These are phyloP conservation scores for Candida anutae DNA, from an alignment of 1,139 yeast genomes.

Conservation along the genomic window DNA sequence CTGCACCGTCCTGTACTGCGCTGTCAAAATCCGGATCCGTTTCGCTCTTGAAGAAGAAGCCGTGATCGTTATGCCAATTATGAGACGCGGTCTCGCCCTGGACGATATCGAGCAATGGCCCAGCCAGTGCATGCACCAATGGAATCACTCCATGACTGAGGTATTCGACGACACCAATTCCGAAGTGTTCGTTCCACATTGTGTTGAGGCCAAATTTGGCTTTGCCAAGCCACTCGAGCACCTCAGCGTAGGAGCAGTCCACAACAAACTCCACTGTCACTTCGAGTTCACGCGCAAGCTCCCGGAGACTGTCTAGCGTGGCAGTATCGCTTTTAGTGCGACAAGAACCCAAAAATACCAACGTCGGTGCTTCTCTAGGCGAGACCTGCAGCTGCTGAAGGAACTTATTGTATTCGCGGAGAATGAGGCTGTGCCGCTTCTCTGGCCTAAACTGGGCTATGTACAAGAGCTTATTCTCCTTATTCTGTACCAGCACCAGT, in stretches of 20 bases:
- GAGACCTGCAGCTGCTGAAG: slow-evolving; percentile 15
- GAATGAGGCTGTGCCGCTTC: slow-evolving; percentile 72
- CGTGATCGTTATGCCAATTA: slow-evolving; percentile 42
- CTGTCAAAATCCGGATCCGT: slow-evolving; percentile 57
- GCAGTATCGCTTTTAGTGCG: slow-evolving; percentile 60
- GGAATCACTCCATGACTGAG: slow-evolving; percentile 84
- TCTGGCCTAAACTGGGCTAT: slow-evolving; percentile 96
- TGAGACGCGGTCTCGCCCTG: slow-evolving; percentile 3
- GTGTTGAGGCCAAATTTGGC: slow-evolving; percentile 83
- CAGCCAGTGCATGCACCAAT: slow-evolving; percentile 88
- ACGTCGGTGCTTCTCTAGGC: slow-evolving; percentile 30
- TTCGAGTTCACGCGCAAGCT: slow-evolving; percentile 34
- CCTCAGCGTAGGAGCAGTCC: slow-evolving; percentile 66
- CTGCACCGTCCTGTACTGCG: background rate
- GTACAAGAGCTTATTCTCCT: slow-evolving; percentile 58
- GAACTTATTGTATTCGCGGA: slow-evolving; percentile 55
- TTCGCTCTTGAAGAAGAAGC: slow-evolving; percentile 60
- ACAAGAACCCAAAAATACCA: slow-evolving; percentile 80
- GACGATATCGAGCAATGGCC: slow-evolving; percentile 85
- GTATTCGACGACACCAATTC: slow-evolving; percentile 95
- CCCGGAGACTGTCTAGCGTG: slow-evolving; percentile 45
- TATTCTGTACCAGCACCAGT: slow-evolving; percentile 6
- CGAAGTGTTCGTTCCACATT: slow-evolving; percentile 99
- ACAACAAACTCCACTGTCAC: slow-evolving; percentile 57
- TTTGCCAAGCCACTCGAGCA: slow-evolving; percentile 45